These are phyloP conservation scores for Ophiostoma tasmaniense DNA, from an alignment of 2,329 filamentous ascomycete genomes.

Conservation along the genomic window DNA sequence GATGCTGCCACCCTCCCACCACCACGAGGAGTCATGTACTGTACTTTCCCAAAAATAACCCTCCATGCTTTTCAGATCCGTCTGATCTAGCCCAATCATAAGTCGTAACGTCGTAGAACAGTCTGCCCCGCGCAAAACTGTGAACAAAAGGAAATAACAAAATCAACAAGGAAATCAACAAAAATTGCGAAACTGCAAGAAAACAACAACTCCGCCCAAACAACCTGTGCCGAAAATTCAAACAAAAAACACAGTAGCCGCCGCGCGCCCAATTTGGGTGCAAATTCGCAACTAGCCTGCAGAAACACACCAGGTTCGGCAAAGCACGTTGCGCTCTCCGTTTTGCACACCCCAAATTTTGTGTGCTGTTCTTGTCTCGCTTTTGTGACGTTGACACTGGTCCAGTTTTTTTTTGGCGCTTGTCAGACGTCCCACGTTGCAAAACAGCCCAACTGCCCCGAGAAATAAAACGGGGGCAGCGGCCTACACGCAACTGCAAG, in stretches of 20 bases:
- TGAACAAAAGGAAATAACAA: neutral
- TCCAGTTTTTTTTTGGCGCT: slow-evolving; percentile 6
- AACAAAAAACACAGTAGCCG: neutral
- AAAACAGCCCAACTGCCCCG: neutral
- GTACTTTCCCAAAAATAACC: slow-evolving; percentile 32
- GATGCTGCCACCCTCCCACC: slow-evolving; percentile 18
- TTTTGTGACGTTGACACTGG: slow-evolving; percentile 3
- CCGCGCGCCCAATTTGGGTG: neutral
- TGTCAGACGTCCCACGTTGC: slow-evolving; percentile 4
- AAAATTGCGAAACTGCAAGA: neutral
- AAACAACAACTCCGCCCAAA: slow-evolving; percentile 10
- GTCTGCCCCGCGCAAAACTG: slow-evolving; percentile 24
- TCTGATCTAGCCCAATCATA: slow-evolving; percentile 44
- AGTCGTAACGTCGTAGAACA: slow-evolving; percentile 42
- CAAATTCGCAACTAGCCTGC: neutral
- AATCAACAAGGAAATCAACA: slow-evolving; percentile 7
- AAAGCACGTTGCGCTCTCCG: neutral
- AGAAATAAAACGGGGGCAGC: slow-evolving; percentile 8
- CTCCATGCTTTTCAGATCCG: slow-evolving; percentile 26
- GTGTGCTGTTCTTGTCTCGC: neutral
- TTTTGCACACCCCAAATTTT: slow-evolving; percentile 1
- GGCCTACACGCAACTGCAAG: slow-evolving; percentile 7
- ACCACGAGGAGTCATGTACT: slow-evolving; percentile 26
- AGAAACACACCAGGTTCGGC: neutral
- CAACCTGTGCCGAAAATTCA: slow-evolving; percentile 1